Evolutionary conservation across 2,329 filamentous ascomycete genomes (phyloP).

Genomic region (Nemania serpens): DNA sequence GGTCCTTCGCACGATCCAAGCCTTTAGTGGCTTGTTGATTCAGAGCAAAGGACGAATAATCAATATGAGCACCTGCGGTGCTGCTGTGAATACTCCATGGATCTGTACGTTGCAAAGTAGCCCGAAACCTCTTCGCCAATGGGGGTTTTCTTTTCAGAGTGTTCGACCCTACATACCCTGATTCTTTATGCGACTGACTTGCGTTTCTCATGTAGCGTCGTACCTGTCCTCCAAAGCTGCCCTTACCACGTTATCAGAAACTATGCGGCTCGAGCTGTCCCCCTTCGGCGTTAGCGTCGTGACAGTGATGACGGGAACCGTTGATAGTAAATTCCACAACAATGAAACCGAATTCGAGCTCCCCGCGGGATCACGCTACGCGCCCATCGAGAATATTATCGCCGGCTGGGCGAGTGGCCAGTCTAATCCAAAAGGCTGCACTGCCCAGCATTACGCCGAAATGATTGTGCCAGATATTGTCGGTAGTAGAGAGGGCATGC

Average conservation of each 20-base stretch:
- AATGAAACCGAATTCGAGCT: background rate
- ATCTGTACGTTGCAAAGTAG: no score
- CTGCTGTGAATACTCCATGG: background rate
- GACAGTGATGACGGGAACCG: background rate
- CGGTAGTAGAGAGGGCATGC: background rate
- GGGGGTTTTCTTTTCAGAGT: no score
- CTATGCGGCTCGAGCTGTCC: background rate
- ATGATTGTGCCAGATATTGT: background rate
- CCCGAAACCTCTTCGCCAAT: no score
- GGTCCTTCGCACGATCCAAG: background rate
- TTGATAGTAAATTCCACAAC: background rate
- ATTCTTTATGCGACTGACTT: background rate
- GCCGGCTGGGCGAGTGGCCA: background rate
- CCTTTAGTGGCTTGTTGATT: constrained; percentile 7
- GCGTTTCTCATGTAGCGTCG: background rate
- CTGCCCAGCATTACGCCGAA: background rate
- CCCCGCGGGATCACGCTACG: background rate
- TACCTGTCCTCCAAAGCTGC: constrained; percentile 3
- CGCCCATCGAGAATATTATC: background rate
- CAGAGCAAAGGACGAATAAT: background rate
- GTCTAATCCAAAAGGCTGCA: background rate
- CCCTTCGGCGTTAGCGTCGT: constrained; percentile 1
- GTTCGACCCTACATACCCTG: no score
- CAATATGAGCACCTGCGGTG: constrained; percentile 5
- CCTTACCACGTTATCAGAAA: background rate